Conservation (phyloP, 2,329 filamentous ascomycete genomes). For the Aureobasidium sp. region DNA sequence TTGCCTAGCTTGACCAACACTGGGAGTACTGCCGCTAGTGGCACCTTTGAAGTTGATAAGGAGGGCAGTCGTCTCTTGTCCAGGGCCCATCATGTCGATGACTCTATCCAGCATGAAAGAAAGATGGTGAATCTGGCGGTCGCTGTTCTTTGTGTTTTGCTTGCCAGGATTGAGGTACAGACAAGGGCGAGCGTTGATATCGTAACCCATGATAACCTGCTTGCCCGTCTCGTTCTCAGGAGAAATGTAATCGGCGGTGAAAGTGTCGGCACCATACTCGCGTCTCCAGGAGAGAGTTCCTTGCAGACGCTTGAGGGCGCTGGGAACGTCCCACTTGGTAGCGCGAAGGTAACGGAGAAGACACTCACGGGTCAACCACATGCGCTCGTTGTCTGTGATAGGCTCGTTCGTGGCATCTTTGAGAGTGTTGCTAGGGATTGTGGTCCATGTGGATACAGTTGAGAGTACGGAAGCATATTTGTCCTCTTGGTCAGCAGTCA, state of each 20-base stretch:
- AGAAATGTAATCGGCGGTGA: conserved; percentile 81
- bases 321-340: conserved; percentile 76
- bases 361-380: conserved; percentile 90
- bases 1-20: conserved; percentile 68
- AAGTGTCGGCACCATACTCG: conserved; percentile 75
- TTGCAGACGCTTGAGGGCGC: conserved; percentile 72
- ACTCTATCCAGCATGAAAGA: conserved; percentile 93
- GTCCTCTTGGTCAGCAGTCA: conserved; percentile 68
- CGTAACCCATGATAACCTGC: conserved; percentile 82
- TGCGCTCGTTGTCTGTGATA: conserved; percentile 69
- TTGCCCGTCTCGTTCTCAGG: conserved; percentile 96
- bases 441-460: conserved; percentile 63
- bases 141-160: conserved; percentile 84
- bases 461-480: conserved; percentile 77
- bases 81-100: conserved; percentile 78
- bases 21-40: conserved; percentile 68
- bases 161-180: conserved; percentile 82
- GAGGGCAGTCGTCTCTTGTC: conserved; percentile 78
- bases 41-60: conserved; percentile 87
- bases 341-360: conserved; percentile 88
- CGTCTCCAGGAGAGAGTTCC: conserved; percentile 80
- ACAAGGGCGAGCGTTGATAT: conserved; percentile 78
- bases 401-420: conserved; percentile 53
- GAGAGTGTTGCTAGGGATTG: conserved; percentile 57
- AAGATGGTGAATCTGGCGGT: conserved; percentile 84